Conservation (phyloP, 2,329 filamentous ascomycete species). For the Penicillium sp. region DNA sequence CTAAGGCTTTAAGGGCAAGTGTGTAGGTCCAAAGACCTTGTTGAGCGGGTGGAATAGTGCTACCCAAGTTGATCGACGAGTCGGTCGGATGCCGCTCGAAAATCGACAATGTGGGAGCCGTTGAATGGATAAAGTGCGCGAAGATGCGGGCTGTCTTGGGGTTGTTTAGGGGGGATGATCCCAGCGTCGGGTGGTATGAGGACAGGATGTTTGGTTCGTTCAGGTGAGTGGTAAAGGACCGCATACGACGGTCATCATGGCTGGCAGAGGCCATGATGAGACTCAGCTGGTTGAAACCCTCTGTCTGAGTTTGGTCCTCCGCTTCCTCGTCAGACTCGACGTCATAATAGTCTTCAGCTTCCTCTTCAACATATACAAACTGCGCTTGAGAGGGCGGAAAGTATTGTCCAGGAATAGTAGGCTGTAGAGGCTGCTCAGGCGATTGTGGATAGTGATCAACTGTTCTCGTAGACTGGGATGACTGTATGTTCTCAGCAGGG, state of each 20-base stretch:
- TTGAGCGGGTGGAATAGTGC: conserved; percentile 61
- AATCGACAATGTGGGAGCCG: conserved; percentile 79
- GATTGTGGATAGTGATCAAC: conserved; percentile 15
- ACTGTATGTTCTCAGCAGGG: background rate
- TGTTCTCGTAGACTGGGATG: background rate
- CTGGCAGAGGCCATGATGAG: conserved; percentile 48
- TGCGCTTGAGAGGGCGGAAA: conserved; percentile 18
- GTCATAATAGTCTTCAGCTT: conserved; percentile 64
- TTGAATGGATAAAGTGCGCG: conserved; percentile 87
- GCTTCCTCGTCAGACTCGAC: conserved; percentile 62
- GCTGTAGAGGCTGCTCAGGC: conserved; percentile 2
- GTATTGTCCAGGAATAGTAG: conserved; percentile 4
- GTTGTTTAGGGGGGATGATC: conserved; percentile 74
- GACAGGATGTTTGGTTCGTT: conserved; percentile 55
- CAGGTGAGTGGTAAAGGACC: conserved; percentile 51
- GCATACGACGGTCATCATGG: conserved; percentile 48
- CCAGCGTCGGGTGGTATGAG: conserved; percentile 65
- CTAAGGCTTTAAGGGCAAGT: conserved; percentile 78
- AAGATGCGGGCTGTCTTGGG: conserved; percentile 79
- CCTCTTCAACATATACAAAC: conserved; percentile 49
- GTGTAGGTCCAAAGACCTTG: conserved; percentile 67
- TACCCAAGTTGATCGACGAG: conserved; percentile 65
- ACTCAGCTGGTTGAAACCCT: conserved; percentile 40
- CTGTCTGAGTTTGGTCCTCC: conserved; percentile 38
- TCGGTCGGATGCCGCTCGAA: conserved; percentile 82